Conservation (phyloP, 768 basidiomycete species). For the Leccinum obscurum region DNA sequence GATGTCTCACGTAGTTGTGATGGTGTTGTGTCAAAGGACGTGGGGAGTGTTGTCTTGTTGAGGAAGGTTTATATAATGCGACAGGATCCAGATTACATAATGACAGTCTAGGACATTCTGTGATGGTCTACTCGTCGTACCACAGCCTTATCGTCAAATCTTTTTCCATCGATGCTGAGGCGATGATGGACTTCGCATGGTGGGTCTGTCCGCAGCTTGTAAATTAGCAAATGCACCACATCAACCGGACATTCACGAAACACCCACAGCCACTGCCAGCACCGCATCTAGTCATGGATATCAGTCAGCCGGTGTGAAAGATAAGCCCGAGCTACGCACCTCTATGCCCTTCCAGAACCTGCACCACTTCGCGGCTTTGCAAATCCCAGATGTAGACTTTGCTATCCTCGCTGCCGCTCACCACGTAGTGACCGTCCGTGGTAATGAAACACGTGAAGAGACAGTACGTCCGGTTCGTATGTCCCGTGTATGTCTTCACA, state of each 20-base stretch:
- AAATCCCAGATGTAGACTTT: constrained; percentile 91
- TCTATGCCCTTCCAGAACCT: constrained; percentile 77
- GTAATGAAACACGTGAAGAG: constrained; percentile 68
- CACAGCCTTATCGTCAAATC: constrained; percentile 84
- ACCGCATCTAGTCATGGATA: constrained; percentile 49
- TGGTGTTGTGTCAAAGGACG: constrained; percentile 6
- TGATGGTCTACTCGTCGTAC: constrained; percentile 45
- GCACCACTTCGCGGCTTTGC: constrained; percentile 74
- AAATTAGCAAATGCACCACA: background rate
- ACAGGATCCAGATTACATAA: constrained; percentile 18
- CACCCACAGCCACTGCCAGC: constrained; percentile 70
- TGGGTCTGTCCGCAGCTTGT: constrained; percentile 54
- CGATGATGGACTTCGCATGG: constrained; percentile 72
- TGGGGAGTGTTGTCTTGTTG: background rate
- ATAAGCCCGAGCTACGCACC: constrained; percentile 43
- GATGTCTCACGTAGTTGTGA: background rate
- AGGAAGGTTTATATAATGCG: constrained; percentile 16
- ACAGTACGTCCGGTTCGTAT: constrained; percentile 84
- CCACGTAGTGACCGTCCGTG: constrained; percentile 61
- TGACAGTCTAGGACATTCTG: constrained; percentile 2
- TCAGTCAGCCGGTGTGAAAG: background rate
- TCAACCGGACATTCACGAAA: background rate
- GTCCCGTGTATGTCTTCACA: constrained; percentile 90
- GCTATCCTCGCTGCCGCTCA: constrained; percentile 88
- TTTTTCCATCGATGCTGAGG: constrained; percentile 88